phyloP scores from a whole-genome alignment of 352 stramenopile genomes.

The Globisporangium canariense region DNA sequence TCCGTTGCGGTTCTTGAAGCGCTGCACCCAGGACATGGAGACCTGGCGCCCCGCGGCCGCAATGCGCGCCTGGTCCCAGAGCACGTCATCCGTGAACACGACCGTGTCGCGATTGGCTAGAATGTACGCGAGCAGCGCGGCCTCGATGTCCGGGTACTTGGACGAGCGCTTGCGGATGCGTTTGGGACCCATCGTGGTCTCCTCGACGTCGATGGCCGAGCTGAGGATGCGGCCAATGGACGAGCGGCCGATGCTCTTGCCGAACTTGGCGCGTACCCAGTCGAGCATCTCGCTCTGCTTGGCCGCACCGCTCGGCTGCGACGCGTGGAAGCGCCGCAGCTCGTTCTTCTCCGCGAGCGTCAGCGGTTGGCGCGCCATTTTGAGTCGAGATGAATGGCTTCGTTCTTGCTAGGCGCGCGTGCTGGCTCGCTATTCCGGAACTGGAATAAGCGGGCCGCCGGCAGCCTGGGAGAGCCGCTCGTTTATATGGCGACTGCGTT shows the following conservation, averaged over 20 bases:
- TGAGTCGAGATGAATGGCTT: not conserved
- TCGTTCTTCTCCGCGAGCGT: slow-evolving; percentile 18
- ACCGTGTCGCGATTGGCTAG: slow-evolving; percentile 7
- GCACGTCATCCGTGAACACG: slow-evolving; percentile 10
- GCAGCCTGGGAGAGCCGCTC: not conserved
- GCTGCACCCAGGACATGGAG: slow-evolving; percentile 20
- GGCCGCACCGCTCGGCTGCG: not conserved
- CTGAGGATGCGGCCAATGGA: slow-evolving; percentile 17
- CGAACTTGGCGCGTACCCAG: slow-evolving; percentile 12
- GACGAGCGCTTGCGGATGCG: slow-evolving; percentile 17
- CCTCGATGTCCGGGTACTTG: slow-evolving; percentile 16
- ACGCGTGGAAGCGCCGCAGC: slow-evolving; percentile 14
- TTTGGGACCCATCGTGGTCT: slow-evolving; percentile 7
- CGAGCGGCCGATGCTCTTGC: slow-evolving; percentile 15
- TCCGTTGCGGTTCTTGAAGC: slow-evolving; percentile 16
- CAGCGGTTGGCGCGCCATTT: slow-evolving; percentile 13
- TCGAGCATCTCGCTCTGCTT: slow-evolving; percentile 17
- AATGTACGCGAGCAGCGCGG: slow-evolving; percentile 15
- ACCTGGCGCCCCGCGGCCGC: slow-evolving; percentile 6
- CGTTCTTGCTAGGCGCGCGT: not conserved
- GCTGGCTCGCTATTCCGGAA: not conserved
- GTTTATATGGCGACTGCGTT: slow-evolving; percentile 2
- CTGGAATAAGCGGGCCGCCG: not conserved
- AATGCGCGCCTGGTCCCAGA: slow-evolving; percentile 11
- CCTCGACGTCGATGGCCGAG: slow-evolving; percentile 9